Conservation (phyloP, 345 rosid genomes). For the Lepidium aucheri region DNA sequence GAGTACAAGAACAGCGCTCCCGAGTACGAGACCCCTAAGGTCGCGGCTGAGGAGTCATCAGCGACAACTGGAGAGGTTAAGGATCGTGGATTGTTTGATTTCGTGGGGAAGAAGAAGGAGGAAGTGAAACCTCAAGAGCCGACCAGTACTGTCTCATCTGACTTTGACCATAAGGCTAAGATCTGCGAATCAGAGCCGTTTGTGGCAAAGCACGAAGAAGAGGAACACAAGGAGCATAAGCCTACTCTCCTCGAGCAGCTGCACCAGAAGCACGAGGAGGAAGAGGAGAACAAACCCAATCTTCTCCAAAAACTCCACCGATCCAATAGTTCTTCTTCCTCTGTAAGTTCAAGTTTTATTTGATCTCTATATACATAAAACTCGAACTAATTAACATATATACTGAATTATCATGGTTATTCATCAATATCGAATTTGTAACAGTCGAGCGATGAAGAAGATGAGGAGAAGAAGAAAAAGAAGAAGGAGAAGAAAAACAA, state of each 20-base stretch:
- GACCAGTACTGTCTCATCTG: constrained; percentile 29
- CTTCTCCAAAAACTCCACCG: constrained; percentile 57
- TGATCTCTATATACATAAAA: too few relatives aligned
- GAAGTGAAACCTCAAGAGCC: constrained; percentile 47
- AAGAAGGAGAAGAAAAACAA: constrained; percentile 28
- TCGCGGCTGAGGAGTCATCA: constrained; percentile 5
- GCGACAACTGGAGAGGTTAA: constrained; percentile 33
- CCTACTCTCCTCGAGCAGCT: constrained; percentile 38
- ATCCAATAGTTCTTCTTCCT: constrained; percentile 66
- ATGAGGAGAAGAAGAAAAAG: constrained; percentile 36
- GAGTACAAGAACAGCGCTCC: constrained; percentile 37
- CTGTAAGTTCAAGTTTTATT: constrained; percentile 47
- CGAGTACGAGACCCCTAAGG: constrained; percentile 33
- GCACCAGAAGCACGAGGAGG: constrained; percentile 36
- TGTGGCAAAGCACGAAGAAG: constrained; percentile 13
- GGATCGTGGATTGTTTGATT: constrained; percentile 69
- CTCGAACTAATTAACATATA: too few relatives aligned
- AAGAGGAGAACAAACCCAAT: constrained; percentile 43
- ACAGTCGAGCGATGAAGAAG: constrained; percentile 71
- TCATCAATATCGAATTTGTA: not conserved
- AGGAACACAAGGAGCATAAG: constrained; percentile 12
- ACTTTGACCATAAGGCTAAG: constrained; percentile 53
- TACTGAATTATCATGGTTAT: not conserved
- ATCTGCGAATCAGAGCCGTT: constrained; percentile 30
- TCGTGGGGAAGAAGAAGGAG: constrained; percentile 49